Base-by-base conservation (phyloP, 2,329 filamentous ascomycete genomes). In the Verticillium nubilum region DNA sequence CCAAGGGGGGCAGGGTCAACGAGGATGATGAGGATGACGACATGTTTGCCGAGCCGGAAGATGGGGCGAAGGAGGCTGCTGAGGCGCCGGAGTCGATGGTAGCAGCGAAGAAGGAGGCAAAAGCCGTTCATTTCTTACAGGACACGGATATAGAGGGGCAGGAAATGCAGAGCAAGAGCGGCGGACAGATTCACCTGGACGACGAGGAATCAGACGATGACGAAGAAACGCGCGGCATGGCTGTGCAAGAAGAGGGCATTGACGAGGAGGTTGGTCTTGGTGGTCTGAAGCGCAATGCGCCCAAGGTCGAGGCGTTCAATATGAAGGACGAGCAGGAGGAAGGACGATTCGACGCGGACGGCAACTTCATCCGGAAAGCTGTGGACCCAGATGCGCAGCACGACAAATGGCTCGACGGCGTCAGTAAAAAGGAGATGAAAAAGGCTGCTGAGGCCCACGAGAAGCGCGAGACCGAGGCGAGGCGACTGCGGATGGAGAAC, bases 231-330 rank as follows among this genome's bases (percentile, higher is more conserved):
- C 84, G 85, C n/a, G 87, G 91, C 56, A 84, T 90, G 63, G 92
- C 91, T 28, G 86, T 86, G 54, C 75, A 91, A 33, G 91, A 91
- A 64, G 86, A 90, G 62, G 90, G 86, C 19, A 71, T 97, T 17
- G 95, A 97, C 66, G 89, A 93, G 58, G 95, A 99, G 72, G 80
- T 99, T 5, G 95, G 95, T 2, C 88, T 91, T 1, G 95, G 95
- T 15, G 90, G 90, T 2, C 89, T 96, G 67, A 98, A 97, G 77
- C 90, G 87, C 67, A 92, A 97, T 73, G 95, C 95, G 1, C 95
- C 95, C 1, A 91, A 95, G 72, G 83, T 99, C 5, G 95, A 98
- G 73, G 94, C 94, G 2, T 99, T 99, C 81, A 98, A 99, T 70
- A 90, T 99, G 81, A 87, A 86, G 61, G 79, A 85, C 13, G 95